phyloP scores from a whole-genome alignment of 1,284 basidiomycete genomes.

The Coniferiporia sulphurascens region DNA sequence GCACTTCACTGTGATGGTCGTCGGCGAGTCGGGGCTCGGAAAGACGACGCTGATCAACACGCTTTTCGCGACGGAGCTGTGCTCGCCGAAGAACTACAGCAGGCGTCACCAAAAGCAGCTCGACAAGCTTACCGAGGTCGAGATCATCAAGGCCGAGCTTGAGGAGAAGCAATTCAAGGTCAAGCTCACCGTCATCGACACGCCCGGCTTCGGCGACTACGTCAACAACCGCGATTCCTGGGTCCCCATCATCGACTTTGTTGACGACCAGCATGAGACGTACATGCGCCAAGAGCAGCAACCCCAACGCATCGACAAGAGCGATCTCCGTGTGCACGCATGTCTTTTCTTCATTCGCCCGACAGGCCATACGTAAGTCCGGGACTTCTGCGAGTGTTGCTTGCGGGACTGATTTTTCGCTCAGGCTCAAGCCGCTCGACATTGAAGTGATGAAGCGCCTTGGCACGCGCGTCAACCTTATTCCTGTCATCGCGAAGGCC shows the following conservation, averaged over 20 bases:
- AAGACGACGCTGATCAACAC: conserved; percentile 99
- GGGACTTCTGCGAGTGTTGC: conserved; percentile 2
- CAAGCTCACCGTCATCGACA: conserved; percentile 98
- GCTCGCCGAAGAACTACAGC: conserved; percentile 86
- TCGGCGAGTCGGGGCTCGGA: conserved; percentile 93
- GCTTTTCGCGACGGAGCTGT: conserved; percentile 97
- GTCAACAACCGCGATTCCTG: conserved; percentile 99
- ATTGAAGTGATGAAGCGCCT: conserved; percentile 99
- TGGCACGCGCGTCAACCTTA: conserved; percentile 93
- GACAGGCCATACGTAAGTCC: conserved; percentile 88
- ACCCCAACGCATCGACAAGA: conserved; percentile 89
- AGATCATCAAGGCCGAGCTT: conserved; percentile 95
- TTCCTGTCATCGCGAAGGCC: conserved; percentile 96
- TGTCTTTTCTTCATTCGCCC: conserved; percentile 98
- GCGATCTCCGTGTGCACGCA: conserved; percentile 93
- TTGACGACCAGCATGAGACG: conserved; percentile 99
- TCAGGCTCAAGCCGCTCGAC: conserved; percentile 92
- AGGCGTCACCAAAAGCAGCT: conserved; percentile 94
- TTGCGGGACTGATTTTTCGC: conserved; percentile 5
- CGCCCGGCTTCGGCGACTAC: conserved; percentile 98
- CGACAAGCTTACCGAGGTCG: conserved; percentile 97
- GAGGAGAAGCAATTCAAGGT: conserved; percentile 99
- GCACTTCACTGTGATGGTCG: conserved; percentile 99
- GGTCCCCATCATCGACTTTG: conserved; percentile 98
- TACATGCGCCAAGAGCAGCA: conserved; percentile 99